A percentile compares a stretch with the other conserved stretches of the same genome.
These are phyloP conservation scores for Neotropicomus parvogracilis DNA, from an alignment of 1,284 basidiomycete genomes.

Conservation along the genomic window DNA sequence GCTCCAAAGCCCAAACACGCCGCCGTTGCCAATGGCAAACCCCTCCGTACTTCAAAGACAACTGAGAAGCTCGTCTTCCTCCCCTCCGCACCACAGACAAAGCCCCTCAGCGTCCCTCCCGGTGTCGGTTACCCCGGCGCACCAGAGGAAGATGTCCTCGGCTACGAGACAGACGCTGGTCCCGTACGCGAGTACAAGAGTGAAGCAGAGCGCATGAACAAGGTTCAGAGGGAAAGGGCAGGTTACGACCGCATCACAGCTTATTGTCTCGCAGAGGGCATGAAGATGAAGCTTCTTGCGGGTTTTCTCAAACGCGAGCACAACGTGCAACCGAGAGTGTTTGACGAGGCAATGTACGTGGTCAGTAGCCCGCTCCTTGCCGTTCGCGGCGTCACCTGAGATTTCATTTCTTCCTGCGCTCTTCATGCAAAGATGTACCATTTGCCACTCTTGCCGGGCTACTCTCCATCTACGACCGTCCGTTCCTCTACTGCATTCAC, in stretches of 20 bases:
- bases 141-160: conserved; percentile 52
- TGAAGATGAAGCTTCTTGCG: conserved; percentile 76
- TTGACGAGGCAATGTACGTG: conserved; percentile 91
- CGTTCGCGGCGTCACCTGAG: not conserved
- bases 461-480: conserved; percentile 80
- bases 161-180: conserved; percentile 63
- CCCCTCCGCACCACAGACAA: conserved; percentile 88
- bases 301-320: conserved; percentile 91
- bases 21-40: conserved; percentile 39
- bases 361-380: conserved; percentile 47
- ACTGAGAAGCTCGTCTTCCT: conserved; percentile 89
- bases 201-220: conserved; percentile 77
- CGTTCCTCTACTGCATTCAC: conserved; percentile 74
- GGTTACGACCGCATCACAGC: conserved; percentile 79
- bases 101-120: conserved; percentile 57
- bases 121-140: conserved; percentile 16
- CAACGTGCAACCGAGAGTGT: conserved; percentile 84
- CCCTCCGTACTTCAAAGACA: conserved; percentile 85
- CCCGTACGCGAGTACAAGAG: conserved; percentile 67
- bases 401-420: conserved; percentile 1
- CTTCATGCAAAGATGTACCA: conserved; percentile 72
- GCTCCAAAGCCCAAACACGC: conserved; percentile 17
- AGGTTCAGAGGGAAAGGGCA: conserved; percentile 69
- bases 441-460: conserved; percentile 87
- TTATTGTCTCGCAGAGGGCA: conserved; percentile 81